Conservation (phyloP, 345 rosid species). For the Lepidium sativum region DNA sequence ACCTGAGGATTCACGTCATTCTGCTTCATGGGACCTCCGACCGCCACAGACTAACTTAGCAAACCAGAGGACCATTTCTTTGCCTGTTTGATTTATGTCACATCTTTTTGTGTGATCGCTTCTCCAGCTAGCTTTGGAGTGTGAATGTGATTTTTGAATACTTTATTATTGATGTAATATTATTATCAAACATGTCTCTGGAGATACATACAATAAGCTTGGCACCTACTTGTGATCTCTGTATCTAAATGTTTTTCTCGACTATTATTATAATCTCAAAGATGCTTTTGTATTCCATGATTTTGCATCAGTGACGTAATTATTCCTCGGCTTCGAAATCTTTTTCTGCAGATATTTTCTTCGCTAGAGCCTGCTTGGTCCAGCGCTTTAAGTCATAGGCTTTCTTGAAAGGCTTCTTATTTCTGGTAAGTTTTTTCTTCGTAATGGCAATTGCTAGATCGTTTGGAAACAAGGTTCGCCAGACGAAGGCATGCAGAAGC, state of each 20-base stretch:
- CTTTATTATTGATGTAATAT: constrained; percentile 5
- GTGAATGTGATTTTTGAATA: constrained; percentile 10
- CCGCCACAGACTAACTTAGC: constrained; percentile 50
- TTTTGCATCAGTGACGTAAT: constrained; percentile 26
- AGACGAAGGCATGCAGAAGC: constrained; percentile 69
- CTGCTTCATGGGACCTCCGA: constrained; percentile 79
- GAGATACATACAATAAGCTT: constrained; percentile 12
- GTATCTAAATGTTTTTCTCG: neutral
- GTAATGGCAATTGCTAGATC: constrained; percentile 89
- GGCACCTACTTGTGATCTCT: neutral
- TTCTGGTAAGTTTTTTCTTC: constrained; percentile 47
- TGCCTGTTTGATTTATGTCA: constrained; percentile 23
- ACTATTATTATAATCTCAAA: neutral
- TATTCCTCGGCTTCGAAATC: constrained; percentile 33
- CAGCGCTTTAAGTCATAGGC: constrained; percentile 59
- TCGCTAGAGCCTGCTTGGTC: constrained; percentile 60
- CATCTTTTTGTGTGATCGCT: neutral
- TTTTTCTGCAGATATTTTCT: constrained; percentile 36
- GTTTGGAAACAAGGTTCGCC: constrained; percentile 69
- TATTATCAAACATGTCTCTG: constrained; percentile 5
- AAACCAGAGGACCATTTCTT: constrained; percentile 53
- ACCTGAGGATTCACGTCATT: constrained; percentile 59
- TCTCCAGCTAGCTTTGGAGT: constrained; percentile 8
- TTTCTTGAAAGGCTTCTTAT: constrained; percentile 54
- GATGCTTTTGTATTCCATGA: neutral